A percentile compares a stretch with the other conserved stretches of the same genome.
Evolutionary conservation across 202 grass and related monocot species (phyloP).

Genomic region (Schoenoplectus triqueter): DNA sequence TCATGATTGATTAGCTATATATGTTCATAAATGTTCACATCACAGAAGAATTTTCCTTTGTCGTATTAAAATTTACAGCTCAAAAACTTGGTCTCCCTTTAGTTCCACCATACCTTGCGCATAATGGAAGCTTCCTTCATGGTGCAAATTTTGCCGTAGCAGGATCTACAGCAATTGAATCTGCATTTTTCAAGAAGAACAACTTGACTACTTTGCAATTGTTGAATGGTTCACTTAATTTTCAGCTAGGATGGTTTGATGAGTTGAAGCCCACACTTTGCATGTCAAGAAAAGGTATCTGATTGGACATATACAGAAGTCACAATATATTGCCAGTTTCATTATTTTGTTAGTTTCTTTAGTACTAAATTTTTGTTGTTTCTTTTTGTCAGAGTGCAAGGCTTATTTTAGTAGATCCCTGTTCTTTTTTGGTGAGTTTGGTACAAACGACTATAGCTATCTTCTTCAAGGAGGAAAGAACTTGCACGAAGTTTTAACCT

Average conservation of each 20-base stretch:
- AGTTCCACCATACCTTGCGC: constrained; percentile 70
- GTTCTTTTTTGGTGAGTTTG: constrained; percentile 58
- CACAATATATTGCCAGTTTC: not conserved
- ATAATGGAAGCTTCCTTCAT: constrained; percentile 57
- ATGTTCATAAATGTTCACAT: not conserved
- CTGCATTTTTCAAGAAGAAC: constrained; percentile 29
- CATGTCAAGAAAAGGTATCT: constrained; percentile 54
- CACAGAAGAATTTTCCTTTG: not conserved
- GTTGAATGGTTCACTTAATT: constrained; percentile 51
- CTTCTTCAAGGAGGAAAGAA: constrained; percentile 21
- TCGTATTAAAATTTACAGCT: constrained; percentile 40
- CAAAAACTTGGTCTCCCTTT: constrained; percentile 61
- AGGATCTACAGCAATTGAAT: constrained; percentile 58
- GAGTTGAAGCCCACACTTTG: constrained; percentile 62
- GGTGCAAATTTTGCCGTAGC: constrained; percentile 82
- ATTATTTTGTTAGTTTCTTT: not conserved
- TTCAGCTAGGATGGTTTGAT: constrained; percentile 76
- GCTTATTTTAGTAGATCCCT: constrained; percentile 48
- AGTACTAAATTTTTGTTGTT: constrained; percentile 16
- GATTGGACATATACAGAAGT: not conserved
- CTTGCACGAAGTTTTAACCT: constrained; percentile 43
- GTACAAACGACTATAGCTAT: constrained; percentile 59
- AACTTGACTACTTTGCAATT: constrained; percentile 45
- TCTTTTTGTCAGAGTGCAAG: constrained; percentile 43
- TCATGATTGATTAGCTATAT: constrained; percentile 12